phyloP scores from a whole-genome alignment of 345 rosid genomes.

The Eucalyptus erythrocorys region DNA sequence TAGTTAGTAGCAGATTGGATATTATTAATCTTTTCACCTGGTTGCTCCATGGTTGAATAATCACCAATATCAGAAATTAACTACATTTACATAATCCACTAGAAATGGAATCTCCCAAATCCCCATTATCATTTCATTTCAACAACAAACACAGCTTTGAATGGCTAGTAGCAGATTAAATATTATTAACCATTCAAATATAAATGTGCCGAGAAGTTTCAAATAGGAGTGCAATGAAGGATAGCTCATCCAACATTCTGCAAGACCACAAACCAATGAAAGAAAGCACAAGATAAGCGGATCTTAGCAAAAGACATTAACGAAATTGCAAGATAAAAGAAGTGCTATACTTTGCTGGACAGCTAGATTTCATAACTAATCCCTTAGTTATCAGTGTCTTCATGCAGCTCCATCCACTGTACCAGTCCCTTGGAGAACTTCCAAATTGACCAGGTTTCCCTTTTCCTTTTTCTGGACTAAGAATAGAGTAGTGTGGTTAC shows the following conservation, averaged over 20 bases:
- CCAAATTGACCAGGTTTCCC: slow-evolving; percentile 63
- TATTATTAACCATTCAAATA: not conserved
- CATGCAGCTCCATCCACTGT: slow-evolving; percentile 97
- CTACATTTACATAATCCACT: not conserved
- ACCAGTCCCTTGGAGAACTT: slow-evolving; percentile 75
- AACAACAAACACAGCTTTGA: not conserved
- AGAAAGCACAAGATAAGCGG: not conserved
- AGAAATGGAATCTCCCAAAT: not conserved
- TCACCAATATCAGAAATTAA: not conserved
- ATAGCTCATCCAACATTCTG: not conserved
- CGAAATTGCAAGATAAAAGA: not conserved
- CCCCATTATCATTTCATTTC: not conserved
- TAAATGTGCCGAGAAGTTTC: not conserved
- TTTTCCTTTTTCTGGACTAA: slow-evolving; percentile 81
- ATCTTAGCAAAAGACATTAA: not conserved
- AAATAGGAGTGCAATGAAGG: not conserved
- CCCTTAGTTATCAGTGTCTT: slow-evolving; percentile 66
- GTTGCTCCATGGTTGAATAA: not conserved
- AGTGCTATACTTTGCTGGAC: slow-evolving; percentile 75
- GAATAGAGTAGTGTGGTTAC: not conserved
- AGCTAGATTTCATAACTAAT: slow-evolving; percentile 79
- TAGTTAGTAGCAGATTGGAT: not conserved
- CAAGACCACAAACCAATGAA: not conserved
- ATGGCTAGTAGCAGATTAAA: not conserved
- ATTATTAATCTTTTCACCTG: not conserved